A percentile compares a stretch with the other conserved stretches of the same genome.
Evolutionary conservation across 148 eudicot species (phyloP).

Genomic region (Amaranthus hypochondriacus): DNA sequence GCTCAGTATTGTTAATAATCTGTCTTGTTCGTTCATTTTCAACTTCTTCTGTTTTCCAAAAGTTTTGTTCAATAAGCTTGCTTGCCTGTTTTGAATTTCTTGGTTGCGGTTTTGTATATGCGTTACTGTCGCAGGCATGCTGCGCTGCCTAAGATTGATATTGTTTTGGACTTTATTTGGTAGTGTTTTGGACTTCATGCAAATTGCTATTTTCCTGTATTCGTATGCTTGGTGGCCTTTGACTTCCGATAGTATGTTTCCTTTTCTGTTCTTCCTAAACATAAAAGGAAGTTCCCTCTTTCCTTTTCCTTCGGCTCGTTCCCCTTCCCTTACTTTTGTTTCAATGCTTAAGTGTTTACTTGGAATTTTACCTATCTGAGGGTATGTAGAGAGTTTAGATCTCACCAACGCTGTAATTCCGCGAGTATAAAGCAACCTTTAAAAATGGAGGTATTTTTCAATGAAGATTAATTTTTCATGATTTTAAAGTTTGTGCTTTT

Average conservation of each 20-base stretch:
- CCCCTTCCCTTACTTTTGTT: too few species aligned
- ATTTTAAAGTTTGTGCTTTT: conserved; percentile 44
- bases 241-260: too few species aligned
- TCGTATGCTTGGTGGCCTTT: too few species aligned
- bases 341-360: conserved; percentile 24
- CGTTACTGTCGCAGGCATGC: too few species aligned
- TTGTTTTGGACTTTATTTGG: too few species aligned
- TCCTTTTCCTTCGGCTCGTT: too few species aligned
- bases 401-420: conserved; percentile 29
- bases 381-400: conserved; percentile 33
- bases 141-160: too few species aligned
- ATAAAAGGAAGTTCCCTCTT: too few species aligned
- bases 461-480: conserved; percentile 39
- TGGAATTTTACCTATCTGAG: conserved; percentile 45
- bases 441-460: conserved; percentile 26
- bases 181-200: too few species aligned
- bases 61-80: neutral
- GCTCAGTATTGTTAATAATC: neutral
- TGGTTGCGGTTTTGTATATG: too few species aligned
- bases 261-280: too few species aligned
- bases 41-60: neutral
- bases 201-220: too few species aligned
- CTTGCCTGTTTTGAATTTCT: neutral
- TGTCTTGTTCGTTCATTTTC: neutral
- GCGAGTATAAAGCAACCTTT: conserved; percentile 38